A percentile compares a stretch with the other conserved stretches of the same genome.
Conservation (phyloP, 2,329 filamentous ascomycete species). For the Allantophomopsis lycopodina region DNA sequence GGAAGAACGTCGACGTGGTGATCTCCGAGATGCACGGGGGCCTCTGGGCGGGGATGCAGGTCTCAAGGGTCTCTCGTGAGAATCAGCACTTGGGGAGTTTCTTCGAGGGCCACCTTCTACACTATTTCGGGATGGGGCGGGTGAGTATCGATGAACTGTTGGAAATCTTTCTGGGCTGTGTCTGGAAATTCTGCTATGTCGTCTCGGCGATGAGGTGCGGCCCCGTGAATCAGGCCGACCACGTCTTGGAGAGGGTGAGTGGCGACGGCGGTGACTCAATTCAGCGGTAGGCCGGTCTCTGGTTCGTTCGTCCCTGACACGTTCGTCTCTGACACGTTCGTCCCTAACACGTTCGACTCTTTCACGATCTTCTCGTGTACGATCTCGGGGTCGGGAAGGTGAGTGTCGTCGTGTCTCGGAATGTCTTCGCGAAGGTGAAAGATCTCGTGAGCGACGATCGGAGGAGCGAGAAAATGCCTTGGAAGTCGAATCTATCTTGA, state of each 20-base stretch:
- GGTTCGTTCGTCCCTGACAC: too few relatives aligned
- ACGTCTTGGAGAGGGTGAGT: slow-evolving; percentile 11
- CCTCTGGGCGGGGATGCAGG: slow-evolving; percentile 13
- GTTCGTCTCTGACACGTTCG: too few relatives aligned
- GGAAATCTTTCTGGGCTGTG: slow-evolving; percentile 4
- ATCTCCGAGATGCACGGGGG: slow-evolving; percentile 10
- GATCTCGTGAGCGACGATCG: too few relatives aligned
- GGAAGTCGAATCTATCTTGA: slow-evolving; percentile 10
- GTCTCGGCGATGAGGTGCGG: slow-evolving; percentile 6
- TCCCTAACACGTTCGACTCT: too few relatives aligned
- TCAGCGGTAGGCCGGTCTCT: too few relatives aligned
- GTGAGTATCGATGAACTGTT: slow-evolving; percentile 10
- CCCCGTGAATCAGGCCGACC: slow-evolving; percentile 4
- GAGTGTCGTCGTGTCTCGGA: slow-evolving; percentile 14
- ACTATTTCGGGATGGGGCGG: slow-evolving; percentile 1
- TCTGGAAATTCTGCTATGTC: slow-evolving; percentile 8
- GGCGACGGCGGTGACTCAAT: too few relatives aligned
- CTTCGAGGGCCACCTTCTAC: neutral
- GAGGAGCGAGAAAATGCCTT: slow-evolving; percentile 6
- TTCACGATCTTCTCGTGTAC: neutral
- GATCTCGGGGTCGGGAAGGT: slow-evolving; percentile 1
- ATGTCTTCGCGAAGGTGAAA: neutral
- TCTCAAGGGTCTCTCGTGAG: slow-evolving; percentile 13
- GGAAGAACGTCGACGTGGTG: slow-evolving; percentile 7
- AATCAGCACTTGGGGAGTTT: slow-evolving; percentile 13